phyloP scores from a whole-genome alignment of 2,329 filamentous ascomycete species.

The Alternaria sp. region DNA sequence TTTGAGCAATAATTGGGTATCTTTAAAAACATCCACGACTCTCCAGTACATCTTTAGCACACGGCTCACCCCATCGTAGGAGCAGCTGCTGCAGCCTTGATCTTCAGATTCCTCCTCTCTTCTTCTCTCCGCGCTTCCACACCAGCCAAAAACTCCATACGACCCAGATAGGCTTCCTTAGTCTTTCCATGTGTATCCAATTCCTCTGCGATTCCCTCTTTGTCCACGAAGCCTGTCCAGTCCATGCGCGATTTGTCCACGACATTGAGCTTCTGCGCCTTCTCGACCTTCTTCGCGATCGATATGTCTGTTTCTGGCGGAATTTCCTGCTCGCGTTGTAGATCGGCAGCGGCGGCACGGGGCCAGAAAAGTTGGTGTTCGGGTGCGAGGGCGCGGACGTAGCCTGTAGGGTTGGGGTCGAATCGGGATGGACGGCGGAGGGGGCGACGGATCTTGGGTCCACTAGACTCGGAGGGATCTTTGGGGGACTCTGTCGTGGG shows the following conservation, averaged over 20 bases:
- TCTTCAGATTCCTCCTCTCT: slow-evolving; percentile 55
- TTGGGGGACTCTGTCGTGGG: slow-evolving; percentile 1
- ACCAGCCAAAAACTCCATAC: slow-evolving; percentile 67
- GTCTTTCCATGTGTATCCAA: slow-evolving; percentile 66
- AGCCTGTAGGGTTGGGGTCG: slow-evolving; percentile 57
- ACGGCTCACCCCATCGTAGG: slow-evolving; percentile 1
- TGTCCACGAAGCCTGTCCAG: slow-evolving; percentile 69
- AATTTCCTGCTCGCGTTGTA: slow-evolving; percentile 17
- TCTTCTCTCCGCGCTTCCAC: slow-evolving; percentile 64
- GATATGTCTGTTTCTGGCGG: slow-evolving; percentile 20
- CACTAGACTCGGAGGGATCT: slow-evolving; percentile 6
- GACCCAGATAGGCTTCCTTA: slow-evolving; percentile 65
- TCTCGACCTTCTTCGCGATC: slow-evolving; percentile 38
- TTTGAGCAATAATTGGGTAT: slow-evolving; percentile 11
- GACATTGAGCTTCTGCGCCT: slow-evolving; percentile 67
- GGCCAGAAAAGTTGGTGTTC: slow-evolving; percentile 53
- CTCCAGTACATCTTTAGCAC: neutral
- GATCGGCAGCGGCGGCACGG: slow-evolving; percentile 22
- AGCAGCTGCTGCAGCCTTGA: slow-evolving; percentile 44
- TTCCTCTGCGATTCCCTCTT: slow-evolving; percentile 66
- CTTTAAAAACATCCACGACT: slow-evolving; percentile 3
- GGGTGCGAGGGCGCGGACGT: slow-evolving; percentile 54
- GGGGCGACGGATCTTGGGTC: slow-evolving; percentile 35
- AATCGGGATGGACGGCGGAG: slow-evolving; percentile 56
- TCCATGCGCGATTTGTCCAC: slow-evolving; percentile 71